These are phyloP conservation scores for Peniophora sp. DNA, from an alignment of 1,284 basidiomycete genomes.

Conservation along the genomic window DNA sequence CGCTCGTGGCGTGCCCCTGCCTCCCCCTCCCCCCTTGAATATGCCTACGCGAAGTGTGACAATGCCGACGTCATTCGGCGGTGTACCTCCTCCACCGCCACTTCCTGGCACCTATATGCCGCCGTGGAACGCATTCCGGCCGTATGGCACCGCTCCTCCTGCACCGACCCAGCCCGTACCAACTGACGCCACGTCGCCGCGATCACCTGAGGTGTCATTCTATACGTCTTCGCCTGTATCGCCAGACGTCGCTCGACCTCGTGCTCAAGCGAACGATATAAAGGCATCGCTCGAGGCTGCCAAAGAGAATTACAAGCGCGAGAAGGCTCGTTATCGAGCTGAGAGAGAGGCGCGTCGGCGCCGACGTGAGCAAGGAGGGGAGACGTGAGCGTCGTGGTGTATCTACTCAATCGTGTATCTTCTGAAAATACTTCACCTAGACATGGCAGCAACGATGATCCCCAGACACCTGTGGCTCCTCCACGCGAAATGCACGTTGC, in stretches of 20 bases:
- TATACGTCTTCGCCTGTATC: conserved; percentile 19
- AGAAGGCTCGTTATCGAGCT: conserved; percentile 60
- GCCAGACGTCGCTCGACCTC: conserved; percentile 27
- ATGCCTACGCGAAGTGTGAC: background rate
- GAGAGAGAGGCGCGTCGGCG: conserved; percentile 44
- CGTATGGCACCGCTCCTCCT: conserved; percentile 7
- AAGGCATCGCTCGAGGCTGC: conserved; percentile 59
- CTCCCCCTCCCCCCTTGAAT: conserved; percentile 10
- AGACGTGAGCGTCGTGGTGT: conserved; percentile 2
- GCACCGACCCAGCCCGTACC: background rate
- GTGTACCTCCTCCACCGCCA: conserved; percentile 1
- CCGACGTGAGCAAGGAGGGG: conserved; percentile 18
- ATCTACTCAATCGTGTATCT: conserved; percentile 6
- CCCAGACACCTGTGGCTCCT: conserved; percentile 4
- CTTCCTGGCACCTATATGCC: background rate
- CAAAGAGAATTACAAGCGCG: conserved; percentile 54
- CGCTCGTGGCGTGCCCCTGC: too few species aligned
- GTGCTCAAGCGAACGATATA: conserved; percentile 4
- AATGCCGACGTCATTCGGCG: too few species aligned
- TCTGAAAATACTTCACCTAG: conserved; percentile 8
- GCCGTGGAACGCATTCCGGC: conserved; percentile 11
- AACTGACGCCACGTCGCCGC: background rate
- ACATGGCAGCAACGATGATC: conserved; percentile 8
- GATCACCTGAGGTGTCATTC: conserved; percentile 15
- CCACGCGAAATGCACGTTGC: background rate